These are phyloP conservation scores for Rhododendron ovatum DNA, from an alignment of 148 eudicot genomes.

Conservation along the genomic window DNA sequence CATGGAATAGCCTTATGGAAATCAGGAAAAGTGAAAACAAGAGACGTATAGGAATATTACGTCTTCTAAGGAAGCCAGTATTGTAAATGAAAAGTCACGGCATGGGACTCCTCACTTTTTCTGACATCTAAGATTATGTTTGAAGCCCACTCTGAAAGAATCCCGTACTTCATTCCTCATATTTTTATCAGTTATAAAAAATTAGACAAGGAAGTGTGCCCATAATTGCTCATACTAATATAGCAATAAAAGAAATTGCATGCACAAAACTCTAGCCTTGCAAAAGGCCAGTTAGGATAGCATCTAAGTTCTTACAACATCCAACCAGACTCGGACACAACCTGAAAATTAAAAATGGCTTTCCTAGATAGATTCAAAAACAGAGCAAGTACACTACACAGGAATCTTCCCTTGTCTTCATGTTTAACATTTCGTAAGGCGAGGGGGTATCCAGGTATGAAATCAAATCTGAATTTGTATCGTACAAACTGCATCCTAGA, in stretches of 20 bases:
- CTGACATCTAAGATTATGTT: neutral
- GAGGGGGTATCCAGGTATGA: neutral
- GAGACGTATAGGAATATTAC: neutral
- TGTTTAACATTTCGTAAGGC: neutral
- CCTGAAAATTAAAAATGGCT: neutral
- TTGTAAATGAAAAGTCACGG: neutral
- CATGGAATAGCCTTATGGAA: slow-evolving; percentile 38
- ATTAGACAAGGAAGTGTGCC: neutral
- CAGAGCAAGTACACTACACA: neutral
- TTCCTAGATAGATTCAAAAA: neutral
- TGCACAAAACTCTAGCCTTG: neutral
- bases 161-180: neutral
- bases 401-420: neutral
- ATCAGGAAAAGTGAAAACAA: neutral
- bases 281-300: neutral
- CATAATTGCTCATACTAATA: neutral
- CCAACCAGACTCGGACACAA: neutral
- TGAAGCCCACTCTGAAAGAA: neutral
- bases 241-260: neutral
- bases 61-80: neutral
- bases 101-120: neutral
- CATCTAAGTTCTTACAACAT: neutral
- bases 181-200: neutral
- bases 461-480: neutral
- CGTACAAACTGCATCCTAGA: neutral